phyloP scores from a whole-genome alignment of 176 grass and related monocot species.

The Lolium rigidum region DNA sequence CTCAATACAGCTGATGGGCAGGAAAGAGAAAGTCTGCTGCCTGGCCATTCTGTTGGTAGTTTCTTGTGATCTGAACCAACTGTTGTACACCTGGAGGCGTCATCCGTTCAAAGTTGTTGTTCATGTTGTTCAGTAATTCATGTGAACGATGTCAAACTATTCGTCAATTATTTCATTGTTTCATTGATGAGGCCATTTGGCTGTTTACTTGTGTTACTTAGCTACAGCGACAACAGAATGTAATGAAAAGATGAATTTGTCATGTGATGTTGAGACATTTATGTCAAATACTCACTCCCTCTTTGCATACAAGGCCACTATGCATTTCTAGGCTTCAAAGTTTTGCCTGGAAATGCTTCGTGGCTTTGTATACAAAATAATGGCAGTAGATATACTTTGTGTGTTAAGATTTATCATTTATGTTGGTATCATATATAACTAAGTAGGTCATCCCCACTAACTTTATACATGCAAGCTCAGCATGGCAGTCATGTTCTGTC shows the following conservation, averaged over 20 bases:
- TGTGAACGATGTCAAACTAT: conserved; percentile 15
- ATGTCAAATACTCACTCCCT: not conserved
- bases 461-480: too few species aligned
- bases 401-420: too few species aligned
- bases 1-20: conserved; percentile 11
- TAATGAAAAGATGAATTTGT: conserved; percentile 6
- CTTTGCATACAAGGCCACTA: too few species aligned
- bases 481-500: too few species aligned
- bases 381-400: too few species aligned
- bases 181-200: conserved; percentile 29
- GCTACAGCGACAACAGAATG: not conserved
- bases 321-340: too few species aligned
- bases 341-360: too few species aligned
- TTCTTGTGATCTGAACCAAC: conserved; percentile 29
- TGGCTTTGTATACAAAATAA: too few species aligned
- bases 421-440: too few species aligned
- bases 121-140: conserved; percentile 41
- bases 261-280: not conserved
- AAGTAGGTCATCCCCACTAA: too few species aligned
- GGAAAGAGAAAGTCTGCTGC: not conserved
- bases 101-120: not conserved
- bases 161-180: conserved; percentile 46
- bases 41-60: conserved; percentile 26
- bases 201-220: conserved; percentile 1
- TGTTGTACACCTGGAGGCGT: conserved; percentile 31